Percentiles rank a stretch among this genome's conserved stretches.
Conservation (phyloP, 202 grass and related monocot species). For the Bolboschoenoplectus hybrid region DNA sequence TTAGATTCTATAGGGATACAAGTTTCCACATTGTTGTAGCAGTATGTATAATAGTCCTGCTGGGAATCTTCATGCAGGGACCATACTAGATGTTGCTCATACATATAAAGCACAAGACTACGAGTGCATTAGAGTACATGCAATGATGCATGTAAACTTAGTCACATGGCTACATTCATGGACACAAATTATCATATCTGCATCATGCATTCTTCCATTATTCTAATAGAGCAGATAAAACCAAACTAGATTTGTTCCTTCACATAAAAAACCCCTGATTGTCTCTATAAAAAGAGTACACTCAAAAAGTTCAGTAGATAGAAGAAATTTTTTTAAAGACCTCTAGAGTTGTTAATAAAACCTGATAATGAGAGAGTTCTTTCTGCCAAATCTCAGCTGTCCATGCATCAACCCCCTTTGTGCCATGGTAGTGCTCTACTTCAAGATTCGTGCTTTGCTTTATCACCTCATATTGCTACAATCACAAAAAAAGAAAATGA, state of each 20-base stretch:
- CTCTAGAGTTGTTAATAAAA: slow-evolving; percentile 28
- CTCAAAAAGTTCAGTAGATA: neutral
- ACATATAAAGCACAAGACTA: slow-evolving; percentile 6
- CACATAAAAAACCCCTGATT: neutral
- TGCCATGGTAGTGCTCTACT: slow-evolving; percentile 66
- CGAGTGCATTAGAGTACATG: neutral
- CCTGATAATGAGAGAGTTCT: slow-evolving; percentile 66
- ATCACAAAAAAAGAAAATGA: slow-evolving; percentile 26
- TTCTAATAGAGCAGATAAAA: neutral
- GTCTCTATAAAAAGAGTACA: slow-evolving; percentile 4
- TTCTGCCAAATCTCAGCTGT: slow-evolving; percentile 70
- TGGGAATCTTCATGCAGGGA: neutral
- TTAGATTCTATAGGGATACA: neutral
- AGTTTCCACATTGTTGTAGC: neutral
- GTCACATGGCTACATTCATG: neutral
- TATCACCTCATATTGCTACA: slow-evolving; percentile 81
- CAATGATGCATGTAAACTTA: neutral
- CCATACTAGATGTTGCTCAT: neutral
- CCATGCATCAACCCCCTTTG: slow-evolving; percentile 75
- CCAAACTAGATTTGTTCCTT: neutral
- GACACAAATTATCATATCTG: neutral
- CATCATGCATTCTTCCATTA: neutral
- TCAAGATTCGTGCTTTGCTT: slow-evolving; percentile 68
- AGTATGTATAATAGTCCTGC: neutral
- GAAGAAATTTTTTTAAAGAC: slow-evolving; percentile 12